Evolutionary conservation across 345 rosid species (phyloP).

Genomic region (Firmiana major): DNA sequence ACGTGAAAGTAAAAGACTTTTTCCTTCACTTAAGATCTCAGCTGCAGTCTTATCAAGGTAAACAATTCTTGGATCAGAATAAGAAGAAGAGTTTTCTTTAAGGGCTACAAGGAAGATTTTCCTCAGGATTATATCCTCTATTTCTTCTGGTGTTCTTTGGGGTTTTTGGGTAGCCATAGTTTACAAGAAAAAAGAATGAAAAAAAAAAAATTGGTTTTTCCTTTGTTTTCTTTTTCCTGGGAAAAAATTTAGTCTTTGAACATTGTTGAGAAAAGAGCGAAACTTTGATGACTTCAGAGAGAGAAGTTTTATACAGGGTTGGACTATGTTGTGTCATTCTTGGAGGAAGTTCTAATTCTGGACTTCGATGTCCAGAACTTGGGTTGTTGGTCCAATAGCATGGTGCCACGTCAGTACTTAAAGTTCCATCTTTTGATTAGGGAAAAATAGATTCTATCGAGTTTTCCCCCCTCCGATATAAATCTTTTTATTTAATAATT

Average conservation of each 20-base stretch:
- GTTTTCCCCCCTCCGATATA: too few species aligned
- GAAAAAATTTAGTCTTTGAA: background rate
- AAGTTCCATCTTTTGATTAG: too few species aligned
- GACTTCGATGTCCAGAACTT: too few species aligned
- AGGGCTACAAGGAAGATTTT: constrained; percentile 72
- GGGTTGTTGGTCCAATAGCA: too few species aligned
- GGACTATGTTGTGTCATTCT: too few species aligned
- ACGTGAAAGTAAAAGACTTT: constrained; percentile 56
- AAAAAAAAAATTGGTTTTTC: background rate
- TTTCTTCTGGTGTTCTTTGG: constrained; percentile 65
- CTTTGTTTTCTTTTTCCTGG: background rate
- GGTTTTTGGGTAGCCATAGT: constrained; percentile 45
- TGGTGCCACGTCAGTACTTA: too few species aligned
- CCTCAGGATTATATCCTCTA: constrained; percentile 87
- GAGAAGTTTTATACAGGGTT: too few species aligned
- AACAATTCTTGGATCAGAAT: constrained; percentile 47
- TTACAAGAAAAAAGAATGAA: too few species aligned
- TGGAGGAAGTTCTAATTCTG: too few species aligned
- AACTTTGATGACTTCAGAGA: too few species aligned
- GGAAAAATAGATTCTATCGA: too few species aligned
- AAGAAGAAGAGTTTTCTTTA: constrained; percentile 18
- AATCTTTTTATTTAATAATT: too few species aligned
- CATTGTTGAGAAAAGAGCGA: background rate
- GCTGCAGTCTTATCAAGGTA: constrained; percentile 85
- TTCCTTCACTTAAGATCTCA: constrained; percentile 93